phyloP scores from a whole-genome alignment of 2,329 filamentous ascomycete species.

The Monosporascus sp. region DNA sequence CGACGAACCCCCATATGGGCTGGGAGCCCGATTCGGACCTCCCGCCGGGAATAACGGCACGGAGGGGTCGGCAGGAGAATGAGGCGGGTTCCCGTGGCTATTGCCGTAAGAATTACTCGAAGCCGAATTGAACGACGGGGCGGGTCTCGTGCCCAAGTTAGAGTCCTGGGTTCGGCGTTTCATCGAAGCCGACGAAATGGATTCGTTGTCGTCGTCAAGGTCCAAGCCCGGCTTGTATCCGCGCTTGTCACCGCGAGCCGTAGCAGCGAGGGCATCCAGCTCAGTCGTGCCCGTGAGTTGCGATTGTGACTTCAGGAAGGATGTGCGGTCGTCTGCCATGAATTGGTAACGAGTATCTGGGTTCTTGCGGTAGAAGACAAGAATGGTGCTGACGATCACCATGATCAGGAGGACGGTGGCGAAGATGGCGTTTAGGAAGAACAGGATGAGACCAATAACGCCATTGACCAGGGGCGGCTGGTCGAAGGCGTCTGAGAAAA shows the following conservation, averaged over 20 bases:
- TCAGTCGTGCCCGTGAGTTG: conserved; percentile 67
- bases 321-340: conserved; percentile 83
- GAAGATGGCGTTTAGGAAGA: conserved; percentile 75
- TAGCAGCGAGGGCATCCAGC: conserved; percentile 75
- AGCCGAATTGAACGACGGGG: conserved; percentile 1
- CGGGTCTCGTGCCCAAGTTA: conserved; percentile 12
- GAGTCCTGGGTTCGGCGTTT: conserved; percentile 32
- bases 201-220: conserved; percentile 66
- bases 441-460: conserved; percentile 79
- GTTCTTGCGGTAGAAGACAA: conserved; percentile 78
- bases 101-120: conserved; percentile 12
- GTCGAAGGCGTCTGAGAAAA: conserved; percentile 78
- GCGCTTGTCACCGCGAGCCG: conserved; percentile 68
- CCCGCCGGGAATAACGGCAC: conserved; percentile 45
- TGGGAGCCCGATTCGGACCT: conserved; percentile 21
- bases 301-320: conserved; percentile 85
- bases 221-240: conserved; percentile 54
- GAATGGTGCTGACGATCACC: conserved; percentile 59
- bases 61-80: conserved; percentile 44
- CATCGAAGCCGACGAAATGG: conserved; percentile 52
- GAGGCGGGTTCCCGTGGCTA: conserved; percentile 29
- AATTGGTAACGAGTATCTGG: conserved; percentile 83
- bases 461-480: conserved; percentile 73
- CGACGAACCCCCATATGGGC: conserved; percentile 27
- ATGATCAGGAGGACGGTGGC: conserved; percentile 71